Base-by-base conservation (phyloP, 805 yeast species). In the Saccharomycopsis sp. region DNA sequence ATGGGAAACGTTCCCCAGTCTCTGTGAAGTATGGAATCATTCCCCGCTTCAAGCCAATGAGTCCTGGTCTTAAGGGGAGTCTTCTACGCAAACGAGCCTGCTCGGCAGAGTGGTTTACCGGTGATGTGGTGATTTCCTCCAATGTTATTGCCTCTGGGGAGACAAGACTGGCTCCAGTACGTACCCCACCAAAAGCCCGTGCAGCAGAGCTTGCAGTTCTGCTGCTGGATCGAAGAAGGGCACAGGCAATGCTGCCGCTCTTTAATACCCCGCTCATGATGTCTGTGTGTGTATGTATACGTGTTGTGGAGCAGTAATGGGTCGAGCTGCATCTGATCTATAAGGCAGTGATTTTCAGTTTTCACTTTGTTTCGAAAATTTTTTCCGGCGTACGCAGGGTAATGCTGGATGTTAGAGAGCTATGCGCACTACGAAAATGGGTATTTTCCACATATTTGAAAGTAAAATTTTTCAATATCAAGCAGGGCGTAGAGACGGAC, bases 21-120 rank as follows among this genome's bases (percentile, higher is more conserved):
- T 79, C 79, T 61, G 85, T 84, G 67, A 80, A 92, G 80, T 83
- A 88, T 15, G 94, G 83, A 54, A 91, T 83, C 97, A 92, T 92
- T 16, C 97, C 98, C 59, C 86, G 77, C 69, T 94, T 94, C 62
- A 83, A 75, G 1, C 95, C 96, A 29, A 92, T 73, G 20, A 89
- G 74, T 12, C 99, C 99, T 5, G 96, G 84, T 71, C 99, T 83
- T 50, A 72, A 70, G 29, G 90, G 83, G 40, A 92, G 75, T 70
- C 84, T 79, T 68, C 84, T 87, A 70, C 97, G 81, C 54, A 76
- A 73, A 67, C 89, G 85, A 37, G 89, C 84, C 52, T 79, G 78
- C 62, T 80, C 88, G 41, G 84, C 83, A 2, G 92, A 79, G 68
- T 86, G 90, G 66, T 81, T 79, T 16, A 54, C 46, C 21, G 53